Evolutionary conservation across 306 rosid genomes (phyloP), one percentile per base, ranked within the genome.

Genomic region (Datisca glomerata): DNA sequence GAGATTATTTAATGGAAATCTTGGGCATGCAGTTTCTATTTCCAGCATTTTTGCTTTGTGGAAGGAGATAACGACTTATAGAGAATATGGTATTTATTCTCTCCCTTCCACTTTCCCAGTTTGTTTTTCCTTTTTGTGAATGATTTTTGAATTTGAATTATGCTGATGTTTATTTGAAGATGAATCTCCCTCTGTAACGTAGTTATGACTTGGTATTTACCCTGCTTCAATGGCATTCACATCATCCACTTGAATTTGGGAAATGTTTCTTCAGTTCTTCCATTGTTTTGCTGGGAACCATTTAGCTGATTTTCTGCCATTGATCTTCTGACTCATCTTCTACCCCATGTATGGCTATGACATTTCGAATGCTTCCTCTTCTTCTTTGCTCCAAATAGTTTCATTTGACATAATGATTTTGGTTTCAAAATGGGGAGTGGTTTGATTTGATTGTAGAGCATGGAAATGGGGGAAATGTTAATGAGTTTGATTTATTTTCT

Each of bases 351-450:
- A 60, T 42, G 28, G 98, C 98, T 17, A 89, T 68, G 40, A 86
- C 93, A 68, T 68, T 84, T 89, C 98, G 51, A 89, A 89, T 8
- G 84, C 74, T 43, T 78, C 84, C 15, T 89, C 98, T 77, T 89
- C 96, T 40, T 89, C 95, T 43, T 65, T 75, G 78, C 56, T 75
- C 98, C 98, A 89, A 63, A 49, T 41, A 24, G 56, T 60, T 56
- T 23, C 71, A 66, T 74, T 65, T 38, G 97, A 72, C 97, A 89
- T 83, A 24, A 31, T 31, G 14, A 12, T 16, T 21, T 50, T 49
- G 57, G 32, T n/a, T 35, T 6, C 20, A 19, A 18, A 23, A 13
- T 21, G 55, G 48, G 35, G 49, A 38, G 51, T 25, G 4, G 36
- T 47, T 40, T 52, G 65, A 63, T 61, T 22, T 56, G 43, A 52